A percentile compares a stretch with the other conserved stretches of the same genome.
Conservation (phyloP, 2,329 filamentous ascomycete species). For the Aureobasidium sp. region DNA sequence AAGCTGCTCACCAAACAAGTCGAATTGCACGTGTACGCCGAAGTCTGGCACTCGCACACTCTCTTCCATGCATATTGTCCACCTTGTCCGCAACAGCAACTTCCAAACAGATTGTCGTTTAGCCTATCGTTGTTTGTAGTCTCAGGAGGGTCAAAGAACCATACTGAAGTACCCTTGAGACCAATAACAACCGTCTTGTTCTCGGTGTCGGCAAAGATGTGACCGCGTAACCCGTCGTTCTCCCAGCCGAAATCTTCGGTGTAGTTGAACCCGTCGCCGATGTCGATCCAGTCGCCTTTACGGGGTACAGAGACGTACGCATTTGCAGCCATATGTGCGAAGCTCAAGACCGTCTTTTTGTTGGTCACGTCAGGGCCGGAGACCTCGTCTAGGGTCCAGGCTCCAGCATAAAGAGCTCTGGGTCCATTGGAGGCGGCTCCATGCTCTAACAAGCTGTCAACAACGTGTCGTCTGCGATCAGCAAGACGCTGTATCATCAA, state of each 20-base stretch:
- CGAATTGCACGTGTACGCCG: constrained; percentile 81
- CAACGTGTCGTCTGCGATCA: constrained; percentile 64
- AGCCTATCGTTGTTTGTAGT: constrained; percentile 83
- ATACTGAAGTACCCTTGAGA: constrained; percentile 63
- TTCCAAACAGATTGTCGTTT: constrained; percentile 94
- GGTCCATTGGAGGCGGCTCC: constrained; percentile 43
- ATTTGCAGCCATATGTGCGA: constrained; percentile 77
- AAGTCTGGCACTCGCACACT: constrained; percentile 80
- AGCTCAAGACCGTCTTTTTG: constrained; percentile 67
- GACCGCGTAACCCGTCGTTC: constrained; percentile 72
- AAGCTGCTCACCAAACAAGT: constrained; percentile 72
- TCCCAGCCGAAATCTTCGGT: constrained; percentile 87
- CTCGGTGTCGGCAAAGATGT: constrained; percentile 77
- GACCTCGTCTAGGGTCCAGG: constrained; percentile 77
- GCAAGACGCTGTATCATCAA: constrained; percentile 70
- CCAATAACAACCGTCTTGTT: constrained; percentile 84
- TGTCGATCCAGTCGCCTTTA: constrained; percentile 70
- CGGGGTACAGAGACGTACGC: constrained; percentile 71
- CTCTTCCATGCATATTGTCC: constrained; percentile 81
- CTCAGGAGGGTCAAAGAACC: constrained; percentile 88
- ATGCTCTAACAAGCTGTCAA: constrained; percentile 67
- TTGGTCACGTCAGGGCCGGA: constrained; percentile 70
- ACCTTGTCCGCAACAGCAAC: constrained; percentile 88
- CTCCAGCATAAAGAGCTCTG: constrained; percentile 59
- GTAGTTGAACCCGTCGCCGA: constrained; percentile 66